phyloP scores from a whole-genome alignment of 1,139 yeast species.

The Saccharomyces hybrid region DNA sequence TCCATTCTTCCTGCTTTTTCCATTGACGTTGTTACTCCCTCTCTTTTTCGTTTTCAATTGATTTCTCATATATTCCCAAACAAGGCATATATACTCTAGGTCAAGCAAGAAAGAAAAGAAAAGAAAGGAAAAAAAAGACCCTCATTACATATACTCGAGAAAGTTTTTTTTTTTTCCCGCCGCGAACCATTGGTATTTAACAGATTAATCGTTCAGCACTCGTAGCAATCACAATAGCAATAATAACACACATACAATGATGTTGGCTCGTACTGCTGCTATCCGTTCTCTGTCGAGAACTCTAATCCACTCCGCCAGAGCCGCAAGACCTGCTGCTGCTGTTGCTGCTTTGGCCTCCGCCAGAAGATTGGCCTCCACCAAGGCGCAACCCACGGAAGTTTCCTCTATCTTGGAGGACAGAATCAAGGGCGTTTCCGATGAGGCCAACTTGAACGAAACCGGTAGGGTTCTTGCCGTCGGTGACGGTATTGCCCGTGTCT shows the following conservation, averaged over 20 bases:
- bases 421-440: conserved; percentile 98
- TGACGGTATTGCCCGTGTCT: conserved; percentile 99
- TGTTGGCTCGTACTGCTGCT: conserved; percentile 74
- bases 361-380: conserved; percentile 86
- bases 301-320: conserved; percentile 48
- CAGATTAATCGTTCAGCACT: not conserved
- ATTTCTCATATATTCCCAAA: not conserved
- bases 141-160: not conserved
- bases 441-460: conserved; percentile 96
- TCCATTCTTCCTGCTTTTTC: not conserved
- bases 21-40: not conserved
- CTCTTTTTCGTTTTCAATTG: not conserved
- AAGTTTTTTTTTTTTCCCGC: not conserved
- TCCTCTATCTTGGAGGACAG: conserved; percentile 98
- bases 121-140: not conserved
- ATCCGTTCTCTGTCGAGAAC: conserved; percentile 77
- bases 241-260: conserved; percentile 20
- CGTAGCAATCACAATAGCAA: not conserved
- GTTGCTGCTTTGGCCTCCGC: conserved; percentile 33
- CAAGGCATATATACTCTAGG: not conserved
- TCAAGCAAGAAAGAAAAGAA: not conserved
- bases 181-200: not conserved
- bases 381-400: conserved; percentile 99
- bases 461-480: conserved; percentile 99
- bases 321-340: conserved; percentile 60